A percentile compares a stretch with the other conserved stretches of the same genome.
Conservation (phyloP, 1,284 basidiomycete species). For the Moesziomyces antarcticus region DNA sequence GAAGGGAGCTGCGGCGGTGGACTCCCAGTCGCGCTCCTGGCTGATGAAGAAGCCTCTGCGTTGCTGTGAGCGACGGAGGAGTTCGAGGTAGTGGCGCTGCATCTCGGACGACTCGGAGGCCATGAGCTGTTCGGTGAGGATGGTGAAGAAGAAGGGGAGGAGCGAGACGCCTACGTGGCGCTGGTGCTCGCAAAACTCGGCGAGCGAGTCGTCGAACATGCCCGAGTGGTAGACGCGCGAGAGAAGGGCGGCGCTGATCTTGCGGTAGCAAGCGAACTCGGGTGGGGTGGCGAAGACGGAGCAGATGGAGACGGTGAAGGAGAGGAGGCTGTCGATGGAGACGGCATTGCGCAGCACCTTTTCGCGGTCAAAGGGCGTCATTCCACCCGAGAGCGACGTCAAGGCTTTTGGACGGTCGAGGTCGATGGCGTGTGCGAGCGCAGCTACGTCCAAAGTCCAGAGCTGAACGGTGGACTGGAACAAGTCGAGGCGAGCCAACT, state of each 20-base stretch:
- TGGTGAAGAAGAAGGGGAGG: conserved; percentile 39
- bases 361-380: conserved; percentile 31
- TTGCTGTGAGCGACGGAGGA: conserved; percentile 32
- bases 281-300: conserved; percentile 31
- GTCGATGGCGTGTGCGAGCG: conserved; percentile 41
- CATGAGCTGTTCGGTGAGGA: conserved; percentile 47
- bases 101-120: conserved; percentile 26
- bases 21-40: conserved; percentile 15
- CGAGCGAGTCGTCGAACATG: conserved; percentile 14
- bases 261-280: conserved; percentile 30
- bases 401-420: conserved; percentile 10
- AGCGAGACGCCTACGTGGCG: conserved; percentile 28
- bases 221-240: conserved; percentile 22
- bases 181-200: conserved; percentile 28
- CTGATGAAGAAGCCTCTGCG: conserved; percentile 33
- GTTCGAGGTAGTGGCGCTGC: conserved; percentile 52
- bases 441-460: conserved; percentile 51
- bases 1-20: conserved; percentile 18
- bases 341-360: conserved; percentile 33
- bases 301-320: conserved; percentile 30
- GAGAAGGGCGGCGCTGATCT: conserved; percentile 19
- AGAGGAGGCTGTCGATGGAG: conserved; percentile 46
- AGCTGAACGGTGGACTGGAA: conserved; percentile 57
- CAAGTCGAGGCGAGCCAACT: conserved; percentile 47
- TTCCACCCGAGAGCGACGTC: conserved; percentile 17